Base-by-base conservation (phyloP, 192 early-diverging fungal genomes). In the Coemansia sp. region DNA sequence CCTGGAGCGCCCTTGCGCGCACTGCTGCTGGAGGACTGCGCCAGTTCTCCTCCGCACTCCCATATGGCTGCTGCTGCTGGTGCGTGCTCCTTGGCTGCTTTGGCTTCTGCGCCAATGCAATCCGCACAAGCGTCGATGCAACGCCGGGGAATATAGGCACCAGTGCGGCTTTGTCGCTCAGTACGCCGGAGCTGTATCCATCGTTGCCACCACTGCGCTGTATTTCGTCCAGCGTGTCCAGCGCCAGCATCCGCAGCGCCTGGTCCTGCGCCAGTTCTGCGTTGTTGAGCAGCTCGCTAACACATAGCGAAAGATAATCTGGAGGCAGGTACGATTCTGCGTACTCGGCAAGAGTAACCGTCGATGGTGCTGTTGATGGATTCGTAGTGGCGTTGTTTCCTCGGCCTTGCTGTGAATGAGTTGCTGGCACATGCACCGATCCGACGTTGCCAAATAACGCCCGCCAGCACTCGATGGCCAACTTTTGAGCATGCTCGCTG, bases 401-500 rank as follows among this genome's bases (percentile, higher is more conserved):
- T 32, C 32, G 32, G 32, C 32, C 32, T 4, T 32, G 32, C 32
- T 32, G 32, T 48, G 64, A 6, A 56, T 64, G 71, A 3, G 61
- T 58, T 56, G 45, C 42, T 11, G 76, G 71, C 5, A 79, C 63
- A 47, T 68, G 42, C 18, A 79, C 77, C 7, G 77, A 56, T 2
- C 23, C 42, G 0, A 71, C 13, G 8, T 4, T 41, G 11, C 18
- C 47, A 6, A 48, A 63, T 23, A 80, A 19, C 52, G 56, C 65
- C 8, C 66, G 68, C 77, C 77, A 80, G 47, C 72, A 70, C n/a
- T 53, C 41, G 9, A 79, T 61, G 1, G 77, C 77, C 77, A 71
- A 26, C 16, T 56, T 9, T 0, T 67, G 68, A 0, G 77, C 71
- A 9, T 65, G 56, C 32, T 79, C 77, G 4, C 54, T 54, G 12